Base-by-base conservation (phyloP, 2,329 filamentous ascomycete genomes). In the Gyromitra esculenta region DNA sequence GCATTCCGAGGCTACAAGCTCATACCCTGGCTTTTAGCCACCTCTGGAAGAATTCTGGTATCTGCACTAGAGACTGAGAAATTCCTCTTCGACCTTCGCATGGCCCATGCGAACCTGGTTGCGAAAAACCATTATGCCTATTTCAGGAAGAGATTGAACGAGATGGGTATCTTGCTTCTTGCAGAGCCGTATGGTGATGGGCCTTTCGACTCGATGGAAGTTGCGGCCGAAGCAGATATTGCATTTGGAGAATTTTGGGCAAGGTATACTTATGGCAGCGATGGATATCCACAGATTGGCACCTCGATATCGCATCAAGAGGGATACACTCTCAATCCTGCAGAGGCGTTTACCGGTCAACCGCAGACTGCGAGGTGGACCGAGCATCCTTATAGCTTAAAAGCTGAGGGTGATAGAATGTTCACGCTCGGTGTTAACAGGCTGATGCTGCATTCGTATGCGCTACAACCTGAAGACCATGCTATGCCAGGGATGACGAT, bases 401-500 rank as follows among this genome's bases (percentile, higher is more conserved):
- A 69, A 35, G 65, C 65, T 2, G 52, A 57, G 21, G 56, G 65
- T 48, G 65, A 69, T 21, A 57, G 65, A 21, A 57, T 57, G 52
- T 69, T 69, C 48, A 50, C 65, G 6, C 65, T 69, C 8, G 65
- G 65, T 1, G 65, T 69, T 50, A 69, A 69, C 37, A 57, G 65
- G 48, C 37, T 69, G n/a, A 45, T 69, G 65, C 18, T 69, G 6
- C 65, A 69, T 60, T 60, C 50, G 21, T 69, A 69, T 60, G 50
- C 65, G 15, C 35, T 57, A 37, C 50, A 69, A 18, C 65, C 65
- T 3, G 65, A 69, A 50, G 56, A 60, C 13, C 65, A 60, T 37
- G 50, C 65, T 57, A 60, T 69, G 65, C 69, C 69, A 21, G 69
- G 69, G 52, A 57, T 73, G 60, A 67, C 25, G 39, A 73, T 73